Base-by-base conservation (phyloP, 371 early-diverging fungal species). In the Nematocida sp. region DNA sequence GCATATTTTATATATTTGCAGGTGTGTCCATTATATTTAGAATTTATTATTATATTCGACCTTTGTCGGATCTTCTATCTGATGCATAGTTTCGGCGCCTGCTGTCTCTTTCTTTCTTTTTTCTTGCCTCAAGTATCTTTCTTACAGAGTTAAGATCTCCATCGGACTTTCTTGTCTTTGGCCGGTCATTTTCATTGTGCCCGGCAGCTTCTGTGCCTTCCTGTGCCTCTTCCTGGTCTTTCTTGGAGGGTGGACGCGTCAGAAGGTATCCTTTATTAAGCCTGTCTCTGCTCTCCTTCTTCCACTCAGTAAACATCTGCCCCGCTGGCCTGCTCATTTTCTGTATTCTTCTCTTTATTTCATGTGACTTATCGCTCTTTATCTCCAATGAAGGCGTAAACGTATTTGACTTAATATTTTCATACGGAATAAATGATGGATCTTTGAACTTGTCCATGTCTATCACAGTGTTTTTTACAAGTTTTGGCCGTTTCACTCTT, bases 221-320 rank as follows among this genome's bases (percentile, higher is more conserved):
- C 15, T 45, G 7, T n/a, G 4, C 25, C 5, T 20, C 62, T 23
- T 58, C 46, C 71, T 74, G 58, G 66, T 80, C 72, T 81, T 72
- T 40, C 82, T 73, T 33, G 82, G 58, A n/a, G 60, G 83, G 9
- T 58, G 80, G 58, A 46, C 78, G 25, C 69, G 62, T 58, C 13
- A 78, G 80, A 4, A 78, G 72, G 70, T 70, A 61, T 44, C 80
- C 80, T 52, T 78, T 78, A 42, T 44, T 47, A n/a, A 78, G 72
- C 23, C 80, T 57, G 60, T 78, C 80, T 60, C 80, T 69, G 80
- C 56, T 78, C 25, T 66, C 66, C 42, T 70, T 78, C 42, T 66
- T 78, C 80, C 80, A 78, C 55, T 67, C 70, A 0, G 70, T 71
- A 33, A 78, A 78, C 15, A 70, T 39, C 39, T 66, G 11, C 11